phyloP scores from a whole-genome alignment of 2,329 filamentous ascomycete species.

The Alternaria gaisen region DNA sequence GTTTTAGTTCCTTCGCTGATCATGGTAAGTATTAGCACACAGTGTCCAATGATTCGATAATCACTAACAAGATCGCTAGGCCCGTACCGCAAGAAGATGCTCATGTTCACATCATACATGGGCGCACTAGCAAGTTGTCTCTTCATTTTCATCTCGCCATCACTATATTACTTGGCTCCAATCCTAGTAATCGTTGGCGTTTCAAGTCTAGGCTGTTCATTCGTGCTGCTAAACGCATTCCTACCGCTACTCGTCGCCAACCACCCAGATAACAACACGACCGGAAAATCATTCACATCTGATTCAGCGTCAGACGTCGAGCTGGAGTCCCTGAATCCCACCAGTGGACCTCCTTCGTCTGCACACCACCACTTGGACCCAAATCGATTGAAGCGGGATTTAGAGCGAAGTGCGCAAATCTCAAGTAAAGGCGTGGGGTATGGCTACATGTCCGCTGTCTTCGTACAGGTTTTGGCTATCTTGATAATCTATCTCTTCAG shows the following conservation, averaged over 20 bases:
- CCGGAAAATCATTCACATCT: constrained; percentile 15
- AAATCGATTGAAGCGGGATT: constrained; percentile 65
- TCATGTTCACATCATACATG: constrained; percentile 79
- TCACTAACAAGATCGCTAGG: constrained; percentile 32
- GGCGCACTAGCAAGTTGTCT: constrained; percentile 81
- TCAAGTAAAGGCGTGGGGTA: constrained; percentile 90
- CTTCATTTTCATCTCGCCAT: constrained; percentile 78
- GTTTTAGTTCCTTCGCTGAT: constrained; percentile 91
- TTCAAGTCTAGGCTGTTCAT: constrained; percentile 91
- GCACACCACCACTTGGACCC: constrained; percentile 19
- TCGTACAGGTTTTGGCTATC: constrained; percentile 81
- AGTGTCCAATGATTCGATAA: background rate
- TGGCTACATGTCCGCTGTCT: constrained; percentile 83
- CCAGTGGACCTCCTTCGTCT: background rate
- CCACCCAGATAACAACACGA: constrained; percentile 63
- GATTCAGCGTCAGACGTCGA: constrained; percentile 35
- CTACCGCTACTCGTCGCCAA: constrained; percentile 86
- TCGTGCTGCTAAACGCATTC: constrained; percentile 94
- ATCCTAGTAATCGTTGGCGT: constrained; percentile 86
- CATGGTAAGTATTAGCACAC: constrained; percentile 68
- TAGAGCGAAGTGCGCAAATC: constrained; percentile 82
- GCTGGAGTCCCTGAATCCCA: constrained; percentile 37
- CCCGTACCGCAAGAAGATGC: constrained; percentile 80
- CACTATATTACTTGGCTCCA: constrained; percentile 80
- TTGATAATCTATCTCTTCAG: constrained; percentile 69